These are phyloP conservation scores for Ogataea henricii DNA, from an alignment of 805 yeast species.

Conservation along the genomic window DNA sequence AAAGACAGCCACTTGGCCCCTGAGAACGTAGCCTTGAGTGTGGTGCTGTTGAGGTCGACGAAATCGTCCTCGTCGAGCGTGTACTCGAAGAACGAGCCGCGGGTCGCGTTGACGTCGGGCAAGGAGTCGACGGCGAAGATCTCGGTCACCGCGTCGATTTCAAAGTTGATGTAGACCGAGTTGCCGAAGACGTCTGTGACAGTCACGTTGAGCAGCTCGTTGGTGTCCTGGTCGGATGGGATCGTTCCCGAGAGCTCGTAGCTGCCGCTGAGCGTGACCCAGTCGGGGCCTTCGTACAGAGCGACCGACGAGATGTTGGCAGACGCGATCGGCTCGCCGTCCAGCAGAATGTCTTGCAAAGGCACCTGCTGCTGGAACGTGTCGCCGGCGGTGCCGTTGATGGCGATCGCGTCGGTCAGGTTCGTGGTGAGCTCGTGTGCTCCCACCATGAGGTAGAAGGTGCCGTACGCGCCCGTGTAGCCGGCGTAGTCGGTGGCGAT, in stretches of 20 bases:
- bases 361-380: slow-evolving; percentile 61
- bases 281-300: slow-evolving; percentile 57
- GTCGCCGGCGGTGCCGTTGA: slow-evolving; percentile 70
- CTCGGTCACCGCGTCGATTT: slow-evolving; percentile 51
- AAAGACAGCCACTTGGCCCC: slow-evolving; percentile 66
- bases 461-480: slow-evolving; percentile 66
- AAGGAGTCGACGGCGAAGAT: slow-evolving; percentile 57
- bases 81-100: slow-evolving; percentile 60
- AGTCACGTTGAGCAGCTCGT: slow-evolving; percentile 50
- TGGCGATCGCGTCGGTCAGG: slow-evolving; percentile 52
- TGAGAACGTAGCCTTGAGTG: slow-evolving; percentile 46
- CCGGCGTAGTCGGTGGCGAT: slow-evolving; percentile 81
- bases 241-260: slow-evolving; percentile 55
- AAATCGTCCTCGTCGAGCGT: slow-evolving; percentile 56
- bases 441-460: slow-evolving; percentile 78
- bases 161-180: slow-evolving; percentile 57
- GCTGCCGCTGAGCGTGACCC: slow-evolving; percentile 48
- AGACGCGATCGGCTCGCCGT: slow-evolving; percentile 49
- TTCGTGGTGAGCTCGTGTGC: slow-evolving; percentile 81
- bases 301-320: slow-evolving; percentile 57
- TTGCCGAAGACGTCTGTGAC: slow-evolving; percentile 63
- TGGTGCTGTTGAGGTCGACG: slow-evolving; percentile 53
- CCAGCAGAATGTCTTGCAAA: slow-evolving; percentile 60
- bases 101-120: slow-evolving; percentile 67
- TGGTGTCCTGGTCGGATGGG: slow-evolving; percentile 48